Conservation (phyloP, 257 asterid genomes). For the Jacaranda mimosifolia region DNA sequence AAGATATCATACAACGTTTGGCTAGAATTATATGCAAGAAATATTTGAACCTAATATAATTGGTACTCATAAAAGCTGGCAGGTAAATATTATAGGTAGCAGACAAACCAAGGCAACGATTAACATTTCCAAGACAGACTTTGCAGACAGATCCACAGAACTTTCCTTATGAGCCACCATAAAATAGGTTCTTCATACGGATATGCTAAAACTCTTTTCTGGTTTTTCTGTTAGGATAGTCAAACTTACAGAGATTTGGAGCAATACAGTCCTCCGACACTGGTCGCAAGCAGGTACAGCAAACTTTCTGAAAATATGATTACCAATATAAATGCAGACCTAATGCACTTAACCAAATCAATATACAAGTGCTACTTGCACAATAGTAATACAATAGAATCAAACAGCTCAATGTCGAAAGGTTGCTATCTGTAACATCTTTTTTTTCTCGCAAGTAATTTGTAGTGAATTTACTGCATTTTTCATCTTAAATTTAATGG, state of each 20-base stretch:
- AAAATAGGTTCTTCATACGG: background rate
- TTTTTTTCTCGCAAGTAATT: no score
- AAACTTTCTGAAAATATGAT: conserved; percentile 79
- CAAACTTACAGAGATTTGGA: conserved; percentile 87
- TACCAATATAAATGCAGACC: conserved; percentile 29
- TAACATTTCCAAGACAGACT: background rate
- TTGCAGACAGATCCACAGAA: background rate
- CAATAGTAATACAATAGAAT: conserved; percentile 3
- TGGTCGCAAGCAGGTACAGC: conserved; percentile 80
- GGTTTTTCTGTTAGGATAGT: conserved; percentile 19
- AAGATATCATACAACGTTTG: conserved; percentile 5
- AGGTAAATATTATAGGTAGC: background rate
- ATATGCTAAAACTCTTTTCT: background rate
- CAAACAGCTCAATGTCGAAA: conserved; percentile 9
- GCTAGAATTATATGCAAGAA: background rate
- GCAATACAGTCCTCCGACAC: conserved; percentile 70
- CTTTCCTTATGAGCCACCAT: conserved; percentile 7
- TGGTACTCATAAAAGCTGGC: background rate
- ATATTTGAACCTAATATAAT: background rate
- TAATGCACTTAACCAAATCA: background rate
- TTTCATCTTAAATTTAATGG: no score
- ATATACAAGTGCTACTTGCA: conserved; percentile 24
- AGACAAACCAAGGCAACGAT: background rate
- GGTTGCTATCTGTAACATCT: background rate
- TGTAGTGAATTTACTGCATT: no score